Conservation (phyloP, 306 rosid species). For the Quercus wislizeni region DNA sequence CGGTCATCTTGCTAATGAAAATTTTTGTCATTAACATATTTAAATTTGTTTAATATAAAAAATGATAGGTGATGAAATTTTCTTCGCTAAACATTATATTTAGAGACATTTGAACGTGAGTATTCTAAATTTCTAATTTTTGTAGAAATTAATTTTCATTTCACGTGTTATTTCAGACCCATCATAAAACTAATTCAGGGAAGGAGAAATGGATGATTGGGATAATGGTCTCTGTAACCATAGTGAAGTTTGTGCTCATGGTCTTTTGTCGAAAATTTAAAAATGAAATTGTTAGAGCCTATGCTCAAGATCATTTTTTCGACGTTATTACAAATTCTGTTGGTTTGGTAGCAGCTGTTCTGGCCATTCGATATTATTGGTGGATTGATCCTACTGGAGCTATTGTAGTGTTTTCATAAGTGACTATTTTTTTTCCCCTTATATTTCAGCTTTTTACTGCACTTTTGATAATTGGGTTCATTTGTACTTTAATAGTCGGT, state of each 20-base stretch:
- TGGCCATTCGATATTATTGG: conserved; percentile 56
- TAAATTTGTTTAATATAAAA: too few relatives aligned
- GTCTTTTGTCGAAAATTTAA: conserved; percentile 57
- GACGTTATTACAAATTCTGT: conserved; percentile 75
- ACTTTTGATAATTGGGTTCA: background rate
- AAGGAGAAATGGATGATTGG: conserved; percentile 62
- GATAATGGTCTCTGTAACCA: conserved; percentile 60
- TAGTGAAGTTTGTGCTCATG: conserved; percentile 75
- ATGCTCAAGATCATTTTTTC: conserved; percentile 73
- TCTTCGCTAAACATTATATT: too few relatives aligned
- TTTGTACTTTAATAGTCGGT: background rate
- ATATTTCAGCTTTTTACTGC: too few relatives aligned
- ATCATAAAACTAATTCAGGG: conserved; percentile 17
- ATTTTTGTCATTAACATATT: too few relatives aligned
- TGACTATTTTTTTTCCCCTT: background rate
- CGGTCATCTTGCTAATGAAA: too few relatives aligned
- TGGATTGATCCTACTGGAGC: conserved; percentile 89
- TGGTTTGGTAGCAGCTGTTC: conserved; percentile 72
- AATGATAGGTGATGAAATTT: too few relatives aligned
- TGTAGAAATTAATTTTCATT: background rate
- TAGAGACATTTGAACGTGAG: too few relatives aligned
- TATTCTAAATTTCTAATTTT: background rate
- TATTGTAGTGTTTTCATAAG: conserved; percentile 54
- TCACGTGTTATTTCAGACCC: conserved; percentile 23
- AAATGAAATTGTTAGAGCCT: conserved; percentile 66